Evolutionary conservation across 805 yeast species (phyloP).

Genomic region (Clavispora fructus): DNA sequence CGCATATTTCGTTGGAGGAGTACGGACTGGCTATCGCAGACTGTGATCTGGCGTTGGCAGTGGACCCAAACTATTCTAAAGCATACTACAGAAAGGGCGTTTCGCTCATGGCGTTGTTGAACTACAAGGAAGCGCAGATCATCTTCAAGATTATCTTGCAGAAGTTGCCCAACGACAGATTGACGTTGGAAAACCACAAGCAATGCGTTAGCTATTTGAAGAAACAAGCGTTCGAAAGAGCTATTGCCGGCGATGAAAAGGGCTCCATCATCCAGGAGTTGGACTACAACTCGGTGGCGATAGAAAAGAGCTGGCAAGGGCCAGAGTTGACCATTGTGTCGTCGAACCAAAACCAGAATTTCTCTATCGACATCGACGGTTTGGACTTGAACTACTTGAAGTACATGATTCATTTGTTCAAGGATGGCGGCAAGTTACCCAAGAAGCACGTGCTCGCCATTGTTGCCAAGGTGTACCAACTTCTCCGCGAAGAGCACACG

Average conservation of each 20-base stretch:
- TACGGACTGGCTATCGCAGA: conserved; percentile 84
- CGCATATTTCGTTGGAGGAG: conserved; percentile 77
- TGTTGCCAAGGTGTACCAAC: conserved; percentile 60
- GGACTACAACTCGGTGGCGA: conserved; percentile 42
- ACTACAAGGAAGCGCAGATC: conserved; percentile 65
- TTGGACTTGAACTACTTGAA: conserved; percentile 54
- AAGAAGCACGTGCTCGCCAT: conserved; percentile 80
- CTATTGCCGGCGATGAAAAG: conserved; percentile 71
- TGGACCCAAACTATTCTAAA: conserved; percentile 66
- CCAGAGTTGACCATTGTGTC: conserved; percentile 43
- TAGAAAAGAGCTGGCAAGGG: conserved; percentile 58
- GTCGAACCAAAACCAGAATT: conserved; percentile 19
- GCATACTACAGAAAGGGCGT: conserved; percentile 86
- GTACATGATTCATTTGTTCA: conserved; percentile 65
- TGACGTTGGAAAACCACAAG: conserved; percentile 56
- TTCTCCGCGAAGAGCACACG: conserved; percentile 63
- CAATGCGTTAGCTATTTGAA: conserved; percentile 65
- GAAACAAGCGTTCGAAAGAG: conserved; percentile 75
- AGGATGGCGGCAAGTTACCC: conserved; percentile 69
- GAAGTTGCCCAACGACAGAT: conserved; percentile 61
- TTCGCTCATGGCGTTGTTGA: conserved; percentile 68
- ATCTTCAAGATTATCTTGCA: conserved; percentile 63
- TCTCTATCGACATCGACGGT: conserved; percentile 29
- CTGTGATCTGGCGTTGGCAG: conserved; percentile 62
- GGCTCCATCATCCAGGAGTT: conserved; percentile 42